Evolutionary conservation across 1,139 yeast genomes (phyloP), one percentile per base, ranked within the genome.

Genomic region (Debaryomycetaceae sp.): DNA sequence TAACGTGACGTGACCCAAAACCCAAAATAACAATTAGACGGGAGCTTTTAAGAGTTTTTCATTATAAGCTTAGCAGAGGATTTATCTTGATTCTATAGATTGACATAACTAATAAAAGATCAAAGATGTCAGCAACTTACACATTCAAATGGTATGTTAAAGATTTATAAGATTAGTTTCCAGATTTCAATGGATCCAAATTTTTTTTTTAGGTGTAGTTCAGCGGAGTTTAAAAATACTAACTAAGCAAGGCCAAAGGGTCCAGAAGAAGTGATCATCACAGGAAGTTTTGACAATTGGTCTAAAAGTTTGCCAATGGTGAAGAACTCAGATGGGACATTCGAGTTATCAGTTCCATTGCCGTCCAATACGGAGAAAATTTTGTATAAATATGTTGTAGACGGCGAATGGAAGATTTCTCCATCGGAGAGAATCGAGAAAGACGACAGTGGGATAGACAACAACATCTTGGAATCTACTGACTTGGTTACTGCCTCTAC

Each of bases 221-320:
- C n/a, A n/a, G n/a, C n/a, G n/a, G n/a, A n/a, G n/a, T n/a, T n/a
- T n/a, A 14, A 31, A 29, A 32, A 40, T 41, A 51, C 56, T 51
- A 51, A 51, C 54, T 6, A 17, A 29, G 14, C 22, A 17, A 78
- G 89, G 91, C 91, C 91, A 30, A 61, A 77, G 26, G 91, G 92
- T 45, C 88, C 92, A n/a, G 45, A 70, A 36, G 79, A 79, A 35
- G 92, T 86, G 41, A 68, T 78, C 46, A 81, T 86, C 44, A 83
- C 92, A 22, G 95, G 95, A 46, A 73, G 83, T 37, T 85, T 86
- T 60, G 92, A 85, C 59, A 67, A 80, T 52, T 86, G 95, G 95
- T 58, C 76, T 33, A 75, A 82, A 48, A 60, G 79, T 1, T 66
- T 76, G 41, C 78, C 78, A 31, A 67, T 85, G 47, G 79, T 80